These are phyloP conservation scores for Neurospora sp. DNA, from an alignment of 495 filamentous ascomycete genomes.

Conservation along the genomic window DNA sequence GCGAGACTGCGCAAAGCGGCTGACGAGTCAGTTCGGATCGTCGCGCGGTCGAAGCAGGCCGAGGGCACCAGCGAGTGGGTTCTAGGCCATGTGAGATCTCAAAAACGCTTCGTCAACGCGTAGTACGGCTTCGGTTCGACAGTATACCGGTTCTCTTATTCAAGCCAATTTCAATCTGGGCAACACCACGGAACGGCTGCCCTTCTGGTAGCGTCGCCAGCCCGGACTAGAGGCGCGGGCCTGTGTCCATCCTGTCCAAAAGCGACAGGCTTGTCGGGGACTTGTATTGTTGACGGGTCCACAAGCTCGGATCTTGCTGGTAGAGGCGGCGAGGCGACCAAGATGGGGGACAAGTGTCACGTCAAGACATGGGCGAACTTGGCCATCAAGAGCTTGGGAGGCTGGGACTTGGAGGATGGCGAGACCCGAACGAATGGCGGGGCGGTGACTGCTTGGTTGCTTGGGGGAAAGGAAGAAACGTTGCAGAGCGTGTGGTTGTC, in stretches of 20 bases:
- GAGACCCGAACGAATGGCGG: background rate
- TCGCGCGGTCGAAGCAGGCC: background rate
- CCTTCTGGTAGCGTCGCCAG: background rate
- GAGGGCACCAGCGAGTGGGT: background rate
- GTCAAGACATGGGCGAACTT: background rate
- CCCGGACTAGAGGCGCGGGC: background rate
- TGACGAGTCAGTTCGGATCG: background rate
- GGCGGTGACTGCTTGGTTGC: background rate
- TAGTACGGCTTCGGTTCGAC: background rate
- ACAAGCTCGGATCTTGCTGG: background rate
- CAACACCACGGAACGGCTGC: background rate
- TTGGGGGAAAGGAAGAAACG: background rate
- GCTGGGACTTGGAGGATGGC: background rate
- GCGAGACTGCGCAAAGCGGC: background rate
- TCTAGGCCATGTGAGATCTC: background rate
- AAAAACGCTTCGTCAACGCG: background rate
- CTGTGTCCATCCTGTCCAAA: background rate
- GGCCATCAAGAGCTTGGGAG: background rate
- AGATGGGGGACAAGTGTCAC: background rate
- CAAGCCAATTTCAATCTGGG: background rate
- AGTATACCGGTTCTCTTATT: background rate
- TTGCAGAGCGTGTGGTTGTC: background rate
- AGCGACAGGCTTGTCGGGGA: background rate
- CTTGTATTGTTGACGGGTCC: background rate
- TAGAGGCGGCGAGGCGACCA: background rate